Base-by-base conservation (phyloP, 257 asterid genomes). In the Oldenlandia corymbosa region DNA sequence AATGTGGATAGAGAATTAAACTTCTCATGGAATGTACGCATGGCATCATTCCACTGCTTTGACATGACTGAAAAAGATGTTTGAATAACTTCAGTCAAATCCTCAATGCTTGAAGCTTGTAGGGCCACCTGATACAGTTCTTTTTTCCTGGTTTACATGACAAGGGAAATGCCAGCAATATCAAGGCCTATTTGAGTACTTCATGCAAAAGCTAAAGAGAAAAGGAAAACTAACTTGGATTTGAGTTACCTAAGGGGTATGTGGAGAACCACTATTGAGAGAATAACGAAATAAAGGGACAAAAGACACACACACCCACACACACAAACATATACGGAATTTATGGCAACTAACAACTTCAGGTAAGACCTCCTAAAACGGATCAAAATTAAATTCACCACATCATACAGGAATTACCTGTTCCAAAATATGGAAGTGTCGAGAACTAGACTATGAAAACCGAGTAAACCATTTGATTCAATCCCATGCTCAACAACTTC, bases 111-210 rank as follows among this genome's bases (percentile, higher is more conserved):
- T 62, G 95, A 87, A 70, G 97, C 99, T 71, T 93, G 99, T 72
- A 73, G 91, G 59, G 97, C 99, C 73, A 93, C 94, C 86, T 93
- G 97, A 71, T 90, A 87, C 73, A 89, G 97, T 85, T 90, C 99
- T 70, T 81, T 78, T 77, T 87, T 90, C 94, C 99, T 93, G 67
- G 32, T 13, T 65, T 58, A 36, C 66, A 63, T 39, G 68, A 67
- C 66, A 65, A 62, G 65, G 23, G 20, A 47, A 49, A 53, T 34
- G 52, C 23, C 60, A 10, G 16, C 26, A 55, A 58, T 47, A 32
- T 41, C 10, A 31, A 66, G 30, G 43, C 46, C 43, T 4, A 45
- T 18, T 20, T 43, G n/a, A n/a, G n/a, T n/a, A n/a, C n/a, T 42
- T 43, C 71, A 39, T 23, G 16, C 56, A 28, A 54, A 47, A 67